Base-by-base conservation (phyloP, 306 rosid species). In the Malus orientalis region DNA sequence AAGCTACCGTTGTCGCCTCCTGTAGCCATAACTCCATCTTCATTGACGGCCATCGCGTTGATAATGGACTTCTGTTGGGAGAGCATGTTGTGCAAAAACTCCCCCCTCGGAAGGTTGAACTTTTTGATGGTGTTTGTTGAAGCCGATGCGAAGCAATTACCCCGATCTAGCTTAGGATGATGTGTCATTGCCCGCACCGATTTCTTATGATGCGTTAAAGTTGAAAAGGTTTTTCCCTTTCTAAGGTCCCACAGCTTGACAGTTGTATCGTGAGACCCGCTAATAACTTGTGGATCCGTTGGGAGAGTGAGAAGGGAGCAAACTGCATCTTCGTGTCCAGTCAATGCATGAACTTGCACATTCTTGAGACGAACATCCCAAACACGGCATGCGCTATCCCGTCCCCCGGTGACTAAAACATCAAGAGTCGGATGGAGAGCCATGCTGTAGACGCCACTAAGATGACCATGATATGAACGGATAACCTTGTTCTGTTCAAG, bases 1-100 rank as follows among this genome's bases (percentile, higher is more conserved):
- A 92, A 5, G 77, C 98, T 92, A 76, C 98, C 98, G 11, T 90
- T 92, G 88, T 95, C 98, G 81, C 98, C 98, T 90, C 98, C 98
- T 27, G 97, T 90, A 33, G 38, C 97, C 92, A 95, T 80, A 65
- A 95, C 93, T 33, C 98, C 98, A 33, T 95, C 98, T 57, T 92
- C 97, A 70, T 95, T 95, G 85, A 95, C 95, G 62, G 97, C 93
- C 98, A 92, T 92, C n/a, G 98, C 88, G 66, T 95, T 95, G 76
- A 92, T 92, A 67, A 92, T 95, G 63, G 98, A 92, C 82, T 92
- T 92, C 87, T 95, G 98, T 77, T 95, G 98, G 68, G 98, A 90
- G 97, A 95, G 97, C 99, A 95, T 95, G 81, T 95, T 95, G 87
- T 95, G 99, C 11, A 80, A 36, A 87, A 92, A 95, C 59, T 95